These are phyloP conservation scores for Rhododendron henanense DNA, from an alignment of 148 eudicot genomes.

Conservation along the genomic window DNA sequence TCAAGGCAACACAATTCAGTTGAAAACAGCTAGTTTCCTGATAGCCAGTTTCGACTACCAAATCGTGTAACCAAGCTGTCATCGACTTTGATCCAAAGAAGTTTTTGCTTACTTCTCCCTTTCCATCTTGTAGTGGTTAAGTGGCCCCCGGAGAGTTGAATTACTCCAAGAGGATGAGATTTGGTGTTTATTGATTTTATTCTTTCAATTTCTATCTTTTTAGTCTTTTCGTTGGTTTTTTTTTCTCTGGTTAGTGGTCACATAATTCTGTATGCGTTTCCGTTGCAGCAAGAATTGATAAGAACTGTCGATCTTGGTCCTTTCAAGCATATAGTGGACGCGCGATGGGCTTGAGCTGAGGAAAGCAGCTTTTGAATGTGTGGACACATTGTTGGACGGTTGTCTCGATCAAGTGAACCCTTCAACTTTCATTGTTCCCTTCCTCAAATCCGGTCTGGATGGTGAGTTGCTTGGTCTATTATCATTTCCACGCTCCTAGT, in stretches of 20 bases:
- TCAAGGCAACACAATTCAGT: not conserved
- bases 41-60: not conserved
- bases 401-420: constrained; percentile 97
- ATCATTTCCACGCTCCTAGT: not conserved
- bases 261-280: not conserved
- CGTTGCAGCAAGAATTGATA: constrained; percentile 86
- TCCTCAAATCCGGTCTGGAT: constrained; percentile 82
- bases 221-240: not conserved
- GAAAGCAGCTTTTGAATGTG: constrained; percentile 98
- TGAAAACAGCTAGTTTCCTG: not conserved
- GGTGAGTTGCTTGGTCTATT: constrained; percentile 43
- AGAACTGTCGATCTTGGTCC: constrained; percentile 98
- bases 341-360: constrained; percentile 97
- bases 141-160: too few relatives aligned
- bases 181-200: not conserved
- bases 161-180: not conserved
- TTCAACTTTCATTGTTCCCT: constrained; percentile 80
- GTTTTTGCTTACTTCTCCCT: not conserved
- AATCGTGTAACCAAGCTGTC: not conserved
- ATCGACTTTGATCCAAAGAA: not conserved
- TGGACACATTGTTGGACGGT: constrained; percentile 83
- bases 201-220: not conserved
- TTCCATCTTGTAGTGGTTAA: not conserved
- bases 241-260: not conserved
- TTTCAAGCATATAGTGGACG: constrained; percentile 97